Base-by-base conservation (phyloP, 1,284 basidiomycete genomes). In the Inonotus obliquus region DNA sequence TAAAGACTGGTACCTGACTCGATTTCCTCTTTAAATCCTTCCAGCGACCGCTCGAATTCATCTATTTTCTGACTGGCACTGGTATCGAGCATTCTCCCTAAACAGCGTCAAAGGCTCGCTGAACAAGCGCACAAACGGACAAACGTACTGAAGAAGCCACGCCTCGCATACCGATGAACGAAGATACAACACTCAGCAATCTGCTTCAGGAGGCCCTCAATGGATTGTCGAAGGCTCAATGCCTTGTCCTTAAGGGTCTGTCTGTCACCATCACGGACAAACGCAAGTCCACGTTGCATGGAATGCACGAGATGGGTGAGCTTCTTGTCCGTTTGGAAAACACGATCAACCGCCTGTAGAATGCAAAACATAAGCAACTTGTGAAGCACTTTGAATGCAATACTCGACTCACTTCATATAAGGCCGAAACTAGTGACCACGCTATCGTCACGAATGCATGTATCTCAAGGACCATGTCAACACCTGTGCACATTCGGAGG, bases 171-270 rank as follows among this genome's bases (percentile, higher is more conserved):
- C 17, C 62, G n/a, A 11, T 25, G 41, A 5, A 64, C 57, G 32
- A 64, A 64, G 7, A 64, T 23, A 13, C 44, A 54, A 25, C 60
- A 64, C 48, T 64, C 63, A 17, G 23, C 52, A 10, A 41, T 61
- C 60, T 64, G 63, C 25, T 52, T 29, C 4, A 62, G 25, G 11
- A 64, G 35, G 1, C 11, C n/a, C 2, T 37, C 32, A 17, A 58
- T 57, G 19, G 39, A 32, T 29, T 51, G 19, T 38, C 27, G 29
- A 29, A 64, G 60, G 19, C 14, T 14, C 37, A 58, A 17, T 27
- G 41, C 38, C 49, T 62, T 64, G 29, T 44, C 39, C 2, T 11
- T 21, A 7, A 64, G 29, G 5, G 13, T 10, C 13, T n/a, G n/a
- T n/a, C n/a, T n/a, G n/a, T 59, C 25, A 4, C 49, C 25, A 11